phyloP scores from a whole-genome alignment of 129 eudicot species.

The Heracleum sosnowskyi region DNA sequence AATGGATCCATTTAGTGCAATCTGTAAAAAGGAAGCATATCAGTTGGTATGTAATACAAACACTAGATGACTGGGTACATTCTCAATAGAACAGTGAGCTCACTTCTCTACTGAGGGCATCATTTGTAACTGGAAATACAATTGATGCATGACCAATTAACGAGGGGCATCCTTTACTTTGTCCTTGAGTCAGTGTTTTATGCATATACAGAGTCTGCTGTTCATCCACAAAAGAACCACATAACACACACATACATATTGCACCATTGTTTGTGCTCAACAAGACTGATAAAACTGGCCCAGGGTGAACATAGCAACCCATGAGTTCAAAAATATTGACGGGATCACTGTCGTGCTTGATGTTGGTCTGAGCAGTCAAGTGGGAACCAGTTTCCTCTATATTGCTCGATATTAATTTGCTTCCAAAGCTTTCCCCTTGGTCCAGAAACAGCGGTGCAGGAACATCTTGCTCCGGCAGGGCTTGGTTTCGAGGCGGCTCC shows the following conservation, averaged over 20 bases:
- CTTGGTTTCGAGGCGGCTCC: conserved; percentile 5
- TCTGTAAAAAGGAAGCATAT: conserved; percentile 32
- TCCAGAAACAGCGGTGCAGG: conserved; percentile 18
- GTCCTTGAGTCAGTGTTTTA: conserved; percentile 40
- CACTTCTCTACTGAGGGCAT: conserved; percentile 59
- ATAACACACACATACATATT: conserved; percentile 50
- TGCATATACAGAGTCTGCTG: conserved; percentile 49
- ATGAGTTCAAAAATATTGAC: conserved; percentile 33
- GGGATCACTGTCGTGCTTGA: conserved; percentile 16
- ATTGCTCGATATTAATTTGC: conserved; percentile 14
- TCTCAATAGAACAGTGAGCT: conserved; percentile 18
- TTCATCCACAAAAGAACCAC: conserved; percentile 49
- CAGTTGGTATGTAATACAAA: background rate
- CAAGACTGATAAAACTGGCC: conserved; percentile 60
- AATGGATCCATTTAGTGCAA: conserved; percentile 41
- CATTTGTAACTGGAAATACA: conserved; percentile 33
- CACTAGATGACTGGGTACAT: background rate
- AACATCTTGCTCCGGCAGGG: conserved; percentile 18
- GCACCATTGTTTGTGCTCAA: conserved; percentile 50
- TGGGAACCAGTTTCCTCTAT: conserved; percentile 19
- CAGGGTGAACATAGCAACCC: conserved; percentile 66
- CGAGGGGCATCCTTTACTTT: conserved; percentile 53
- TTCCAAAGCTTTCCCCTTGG: conserved; percentile 21
- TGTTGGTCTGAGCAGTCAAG: conserved; percentile 8
- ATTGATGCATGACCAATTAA: conserved; percentile 62